Base-by-base conservation (phyloP, 768 basidiomycete species). In the Trametes punicea region DNA sequence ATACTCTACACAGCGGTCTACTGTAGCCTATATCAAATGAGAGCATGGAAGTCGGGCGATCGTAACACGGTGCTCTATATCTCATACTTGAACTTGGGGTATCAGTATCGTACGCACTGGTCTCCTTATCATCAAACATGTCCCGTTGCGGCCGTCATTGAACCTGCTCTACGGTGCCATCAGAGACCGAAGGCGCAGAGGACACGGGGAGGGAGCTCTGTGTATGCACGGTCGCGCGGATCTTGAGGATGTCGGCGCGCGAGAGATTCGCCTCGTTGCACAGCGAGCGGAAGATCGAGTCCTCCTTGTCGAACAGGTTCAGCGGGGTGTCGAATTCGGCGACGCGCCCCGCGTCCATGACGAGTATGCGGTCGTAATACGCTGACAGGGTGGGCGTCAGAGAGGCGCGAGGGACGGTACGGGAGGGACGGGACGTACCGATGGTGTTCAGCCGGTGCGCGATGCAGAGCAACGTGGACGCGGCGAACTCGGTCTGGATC, bases 401-500 rank as follows among this genome's bases (percentile, higher is more conserved):
- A 15, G 16, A 2, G 6, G 39, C 6, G 31, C 10, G 41, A 15
- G 33, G 34, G 36, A n/a, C 3, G 33, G 36, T 47, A 20, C 9
- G 29, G 33, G 31, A 34, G 2, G 8, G 10, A 25, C n/a, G 25
- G 27, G 9, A 53, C 72, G 55, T 58, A 71, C 70, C 71, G 49
- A 87, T 82, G 0, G 89, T 90, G 55, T 81, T 79, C 55, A 91
- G 70, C 30, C 90, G 78, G 70, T 91, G 88, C 0, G 88, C 88
- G 57, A 91, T 84, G 79, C 62, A 67, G 48, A 94, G 67, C 42
- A 93, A 70, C 26, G 93, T 76, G 8, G 85, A 87, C 26, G 83
- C 77, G 3, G 77, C 81, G 67, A 96, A 96, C 64, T 96, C 90
- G 60, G 87, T 84, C 13, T 93, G 77, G 39, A 97, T 94, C 1